Evolutionary conservation across 768 basidiomycete species (phyloP), one percentile per base, ranked within the genome.

Genomic region (Rhodotorula babjevae): DNA sequence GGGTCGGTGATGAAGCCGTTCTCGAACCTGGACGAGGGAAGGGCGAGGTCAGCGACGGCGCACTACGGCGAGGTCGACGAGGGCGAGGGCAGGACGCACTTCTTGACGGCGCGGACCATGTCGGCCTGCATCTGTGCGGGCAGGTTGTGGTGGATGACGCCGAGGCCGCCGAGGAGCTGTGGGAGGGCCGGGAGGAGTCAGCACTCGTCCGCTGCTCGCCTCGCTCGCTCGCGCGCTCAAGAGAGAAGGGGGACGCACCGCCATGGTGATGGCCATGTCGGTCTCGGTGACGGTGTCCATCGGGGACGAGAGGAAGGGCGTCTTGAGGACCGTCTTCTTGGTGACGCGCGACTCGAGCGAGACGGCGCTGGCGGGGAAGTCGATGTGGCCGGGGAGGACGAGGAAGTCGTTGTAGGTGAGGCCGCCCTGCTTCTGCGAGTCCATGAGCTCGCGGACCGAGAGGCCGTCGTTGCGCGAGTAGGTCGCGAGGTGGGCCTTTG

Each of bases 281-380:
- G 86, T 87, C 82, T 97, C 96, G 2, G 96, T 98, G 77, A 98
- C 96, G 58, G 96, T 99, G 84, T 99, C 96, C 96, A 99, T 99
- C 25, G 96, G 95, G 63, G 92, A 94, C 81, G 92, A 95, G 84
- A 97, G 84, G 83, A 99, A 95, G 0, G 95, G 96, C 0, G 93
- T 94, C 83, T 93, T 97, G 78, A 99, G 85, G 56, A 84, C 83
- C 33, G 79, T 78, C 77, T 96, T 96, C 67, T 90, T 88, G 33
- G 95, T 96, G 69, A 99, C 88, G 66, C 85, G 87, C 78, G 87
- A 90, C 83, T 97, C 92, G 5, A 91, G 88, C 77, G 86, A 79
- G 80, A 93, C 94, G 57, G 87, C 87, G 25, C 85, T 85, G 2
- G 91, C 90, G 19, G 90, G 84, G 81, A 99, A 99, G 84, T 93